Evolutionary conservation across 768 basidiomycete genomes (phyloP), one percentile per base, ranked within the genome.

Genomic region (Mycena galericulata): DNA sequence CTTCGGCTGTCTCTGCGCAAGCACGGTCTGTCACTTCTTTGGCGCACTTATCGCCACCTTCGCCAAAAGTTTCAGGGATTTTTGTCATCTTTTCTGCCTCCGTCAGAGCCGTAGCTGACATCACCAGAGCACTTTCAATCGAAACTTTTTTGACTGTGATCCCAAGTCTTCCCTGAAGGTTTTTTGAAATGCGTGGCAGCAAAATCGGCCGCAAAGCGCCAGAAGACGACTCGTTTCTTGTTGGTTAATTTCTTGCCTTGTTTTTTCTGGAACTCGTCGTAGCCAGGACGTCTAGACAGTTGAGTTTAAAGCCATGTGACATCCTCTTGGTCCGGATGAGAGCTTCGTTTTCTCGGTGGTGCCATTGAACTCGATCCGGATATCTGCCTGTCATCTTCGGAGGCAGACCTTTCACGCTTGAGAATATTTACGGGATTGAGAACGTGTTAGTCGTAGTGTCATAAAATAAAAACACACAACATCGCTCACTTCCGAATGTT

Each of bases 21-120:
- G 43, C 29, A 1, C 24, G 26, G 18, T 46, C 30, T 11, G 34
- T n/a, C 29, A 62, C 60, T 10, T 62, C 49, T 22, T 62, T 24
- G 10, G 60, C 49, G 17, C 17, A 8, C 10, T 29, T 38, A 11
- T 26, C 26, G 1, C 60, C 47, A 20, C 27, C 34, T 27, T 40
- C 36, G 6, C 49, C 60, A 26, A 43, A 62, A 12, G 29, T 54
- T 7, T 53, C 4, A 3, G 54, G 18, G 15, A 62, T 53, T 17
- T 18, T 62, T 7, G 40, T 50, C 61, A 62, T 62, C 17, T 54
- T 62, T 22, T 62, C 50, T 0, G 61, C 61, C 51, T 62, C 50
- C 2, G 40, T 9, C 2, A 62, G 61, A 0, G 61, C 50, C 2
- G 61, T 30, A 0, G 61, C 15, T 2, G 20, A 10, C 61, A 62